These are phyloP conservation scores for Epithele typhae DNA, from an alignment of 768 basidiomycete species.

Conservation along the genomic window DNA sequence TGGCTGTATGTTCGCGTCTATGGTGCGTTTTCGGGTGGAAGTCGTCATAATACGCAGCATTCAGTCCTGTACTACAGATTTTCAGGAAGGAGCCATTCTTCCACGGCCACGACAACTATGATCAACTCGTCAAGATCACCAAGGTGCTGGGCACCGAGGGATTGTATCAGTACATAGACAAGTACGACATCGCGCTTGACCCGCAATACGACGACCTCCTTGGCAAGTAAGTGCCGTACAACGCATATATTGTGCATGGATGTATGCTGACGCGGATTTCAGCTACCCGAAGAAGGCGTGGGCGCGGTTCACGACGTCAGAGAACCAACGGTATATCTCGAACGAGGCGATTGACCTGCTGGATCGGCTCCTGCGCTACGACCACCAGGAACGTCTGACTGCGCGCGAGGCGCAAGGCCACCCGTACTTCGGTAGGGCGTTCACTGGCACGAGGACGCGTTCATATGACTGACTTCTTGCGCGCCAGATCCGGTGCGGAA, in stretches of 20 bases:
- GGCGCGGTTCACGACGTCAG: conserved; percentile 92
- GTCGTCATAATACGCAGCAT: too few species aligned
- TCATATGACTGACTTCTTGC: conserved; percentile 18
- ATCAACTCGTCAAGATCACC: conserved; percentile 96
- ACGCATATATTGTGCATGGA: too few species aligned
- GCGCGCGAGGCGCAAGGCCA: conserved; percentile 91
- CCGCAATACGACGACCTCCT: conserved; percentile 95
- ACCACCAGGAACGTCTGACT: conserved; percentile 95
- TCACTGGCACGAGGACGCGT: conserved; percentile 2
- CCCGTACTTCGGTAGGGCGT: conserved; percentile 77
- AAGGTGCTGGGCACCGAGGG: conserved; percentile 98
- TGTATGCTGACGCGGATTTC: conserved; percentile 1
- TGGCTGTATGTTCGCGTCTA: conserved; percentile 98
- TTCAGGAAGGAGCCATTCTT: conserved; percentile 99
- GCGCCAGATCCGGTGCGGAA: conserved; percentile 64
- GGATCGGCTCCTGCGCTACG: conserved; percentile 93
- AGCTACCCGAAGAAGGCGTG: conserved; percentile 94
- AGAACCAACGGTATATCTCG: conserved; percentile 94
- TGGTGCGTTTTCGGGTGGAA: conserved; percentile 51
- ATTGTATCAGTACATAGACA: conserved; percentile 86
- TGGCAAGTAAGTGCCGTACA: conserved; percentile 62
- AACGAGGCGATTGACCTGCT: conserved; percentile 96
- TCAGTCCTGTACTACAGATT: conserved; percentile 53
- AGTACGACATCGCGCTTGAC: conserved; percentile 93
- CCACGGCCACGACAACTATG: conserved; percentile 98